A percentile compares a stretch with the other conserved stretches of the same genome.
These are phyloP conservation scores for Vanderwaltozyma tropicalis DNA, from an alignment of 805 yeast genomes.

Conservation along the genomic window DNA sequence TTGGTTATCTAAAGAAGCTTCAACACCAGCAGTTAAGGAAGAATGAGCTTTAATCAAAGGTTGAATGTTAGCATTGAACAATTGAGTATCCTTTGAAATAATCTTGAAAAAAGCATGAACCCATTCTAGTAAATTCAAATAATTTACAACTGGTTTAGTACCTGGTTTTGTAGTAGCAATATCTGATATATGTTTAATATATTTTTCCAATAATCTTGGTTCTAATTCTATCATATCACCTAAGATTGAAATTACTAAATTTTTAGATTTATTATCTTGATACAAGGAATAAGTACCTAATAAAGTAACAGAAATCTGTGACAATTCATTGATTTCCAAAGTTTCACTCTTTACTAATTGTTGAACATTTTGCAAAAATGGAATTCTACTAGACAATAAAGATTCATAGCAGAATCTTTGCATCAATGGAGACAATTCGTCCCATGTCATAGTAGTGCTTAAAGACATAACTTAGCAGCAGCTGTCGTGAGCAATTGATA, in stretches of 20 bases:
- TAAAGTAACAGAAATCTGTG: slow-evolving; percentile 28
- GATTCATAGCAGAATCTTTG: slow-evolving; percentile 17
- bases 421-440: slow-evolving; percentile 14
- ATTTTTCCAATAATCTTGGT: slow-evolving; percentile 28
- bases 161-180: slow-evolving; percentile 24
- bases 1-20: slow-evolving; percentile 18
- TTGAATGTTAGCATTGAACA: slow-evolving; percentile 27
- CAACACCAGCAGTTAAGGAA: slow-evolving; percentile 22
- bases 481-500: too few relatives aligned
- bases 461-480: not conserved
- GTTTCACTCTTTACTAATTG: slow-evolving; percentile 12
- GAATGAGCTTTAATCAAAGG: slow-evolving; percentile 34
- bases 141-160: slow-evolving; percentile 45
- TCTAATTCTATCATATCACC: slow-evolving; percentile 28
- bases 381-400: slow-evolving; percentile 16
- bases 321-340: slow-evolving; percentile 17
- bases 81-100: slow-evolving; percentile 10
- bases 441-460: slow-evolving; percentile 10
- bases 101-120: slow-evolving; percentile 30
- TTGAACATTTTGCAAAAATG: slow-evolving; percentile 19
- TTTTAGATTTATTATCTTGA: slow-evolving; percentile 41
- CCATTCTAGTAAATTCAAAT: slow-evolving; percentile 53
- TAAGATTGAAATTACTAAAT: slow-evolving; percentile 33
- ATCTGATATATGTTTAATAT: slow-evolving; percentile 32
- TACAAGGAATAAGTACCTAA: slow-evolving; percentile 42